Conservation (phyloP, 371 early-diverging fungal genomes). For the Apophysomyces ossiformis region DNA sequence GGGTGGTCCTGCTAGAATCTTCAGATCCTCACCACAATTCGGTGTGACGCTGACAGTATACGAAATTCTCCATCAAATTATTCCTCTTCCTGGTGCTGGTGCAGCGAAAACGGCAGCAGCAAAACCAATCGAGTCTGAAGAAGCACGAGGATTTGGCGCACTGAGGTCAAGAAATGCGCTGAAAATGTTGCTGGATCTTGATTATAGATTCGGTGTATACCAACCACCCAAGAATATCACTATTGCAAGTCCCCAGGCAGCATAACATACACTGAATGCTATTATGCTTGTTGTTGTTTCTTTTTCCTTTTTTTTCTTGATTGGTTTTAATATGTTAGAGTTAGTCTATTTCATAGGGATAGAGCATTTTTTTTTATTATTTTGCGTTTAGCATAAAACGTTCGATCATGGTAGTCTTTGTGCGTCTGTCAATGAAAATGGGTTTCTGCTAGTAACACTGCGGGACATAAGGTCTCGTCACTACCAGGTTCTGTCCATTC, state of each 20-base stretch:
- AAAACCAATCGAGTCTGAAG: constrained; percentile 20
- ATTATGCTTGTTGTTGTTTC: not conserved
- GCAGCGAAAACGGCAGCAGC: constrained; percentile 25
- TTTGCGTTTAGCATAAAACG: too few relatives aligned
- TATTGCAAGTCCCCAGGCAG: not conserved
- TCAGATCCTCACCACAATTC: constrained; percentile 94
- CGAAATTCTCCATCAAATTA: constrained; percentile 83
- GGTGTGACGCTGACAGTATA: constrained; percentile 95
- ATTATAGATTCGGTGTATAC: constrained; percentile 62
- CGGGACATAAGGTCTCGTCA: too few relatives aligned
- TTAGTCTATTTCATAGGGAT: too few relatives aligned
- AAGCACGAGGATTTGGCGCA: constrained; percentile 42
- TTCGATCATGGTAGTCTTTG: too few relatives aligned
- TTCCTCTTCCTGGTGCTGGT: constrained; percentile 68
- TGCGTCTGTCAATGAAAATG: too few relatives aligned
- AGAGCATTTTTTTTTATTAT: too few relatives aligned
- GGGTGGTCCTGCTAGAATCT: constrained; percentile 87
- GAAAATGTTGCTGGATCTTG: constrained; percentile 66
- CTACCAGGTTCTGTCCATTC: too few relatives aligned
- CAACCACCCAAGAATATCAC: constrained; percentile 15
- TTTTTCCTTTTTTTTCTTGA: too few relatives aligned
- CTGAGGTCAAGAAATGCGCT: constrained; percentile 67
- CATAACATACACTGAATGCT: not conserved
- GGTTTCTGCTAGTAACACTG: too few relatives aligned
- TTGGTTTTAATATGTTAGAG: too few relatives aligned